Conservation (phyloP, 192 early-diverging fungal genomes). For the Spizellomyces sp. region DNA sequence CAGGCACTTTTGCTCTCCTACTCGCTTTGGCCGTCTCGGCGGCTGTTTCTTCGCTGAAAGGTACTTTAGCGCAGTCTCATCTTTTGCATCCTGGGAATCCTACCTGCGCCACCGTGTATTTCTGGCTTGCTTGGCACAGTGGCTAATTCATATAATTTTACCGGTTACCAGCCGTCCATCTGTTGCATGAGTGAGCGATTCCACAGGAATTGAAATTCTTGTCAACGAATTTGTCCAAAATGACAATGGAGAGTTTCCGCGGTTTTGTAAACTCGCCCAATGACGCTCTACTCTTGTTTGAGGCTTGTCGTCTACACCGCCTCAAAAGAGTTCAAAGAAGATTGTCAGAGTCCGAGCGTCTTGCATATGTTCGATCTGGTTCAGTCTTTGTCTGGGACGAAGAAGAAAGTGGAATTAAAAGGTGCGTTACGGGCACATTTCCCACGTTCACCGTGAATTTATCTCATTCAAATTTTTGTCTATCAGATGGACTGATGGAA, state of each 20-base stretch:
- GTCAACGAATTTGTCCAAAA: neutral
- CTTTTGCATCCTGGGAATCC: no score
- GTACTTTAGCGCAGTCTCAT: no score
- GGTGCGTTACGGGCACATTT: slow-evolving; percentile 28
- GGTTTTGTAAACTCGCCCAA: slow-evolving; percentile 85
- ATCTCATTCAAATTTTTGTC: neutral
- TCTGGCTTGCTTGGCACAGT: no score
- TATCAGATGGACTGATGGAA: slow-evolving; percentile 83
- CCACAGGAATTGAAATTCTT: no score
- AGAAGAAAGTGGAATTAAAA: slow-evolving; percentile 84
- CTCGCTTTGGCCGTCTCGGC: no score
- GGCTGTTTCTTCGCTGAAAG: no score
- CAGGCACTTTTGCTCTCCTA: no score
- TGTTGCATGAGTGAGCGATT: no score
- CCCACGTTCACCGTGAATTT: neutral
- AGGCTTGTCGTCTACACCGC: slow-evolving; percentile 79
- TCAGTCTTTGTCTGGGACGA: slow-evolving; percentile 93
- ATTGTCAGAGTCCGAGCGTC: slow-evolving; percentile 79
- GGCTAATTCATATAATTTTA: no score
- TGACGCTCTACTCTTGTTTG: slow-evolving; percentile 86
- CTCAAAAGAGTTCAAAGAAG: slow-evolving; percentile 79
- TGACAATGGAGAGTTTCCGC: slow-evolving; percentile 63
- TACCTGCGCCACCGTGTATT: no score
- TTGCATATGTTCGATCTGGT: slow-evolving; percentile 73
- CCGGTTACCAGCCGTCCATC: no score